Evolutionary conservation across 768 basidiomycete genomes (phyloP).

Genomic region (Trametes sanguinea): DNA sequence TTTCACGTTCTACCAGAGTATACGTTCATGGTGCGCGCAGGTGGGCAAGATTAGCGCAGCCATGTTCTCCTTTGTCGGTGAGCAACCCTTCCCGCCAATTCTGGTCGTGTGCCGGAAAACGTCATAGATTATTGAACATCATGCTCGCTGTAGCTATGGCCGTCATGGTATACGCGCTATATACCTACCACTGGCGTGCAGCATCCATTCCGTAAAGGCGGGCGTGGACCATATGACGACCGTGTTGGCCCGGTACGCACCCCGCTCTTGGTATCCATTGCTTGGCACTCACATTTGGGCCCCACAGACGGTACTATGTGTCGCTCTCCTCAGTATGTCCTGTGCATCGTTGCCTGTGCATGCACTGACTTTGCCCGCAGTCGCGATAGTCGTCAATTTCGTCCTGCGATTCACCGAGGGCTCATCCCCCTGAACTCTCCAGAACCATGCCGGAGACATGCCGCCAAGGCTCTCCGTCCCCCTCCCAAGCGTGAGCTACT

Average conservation of each 20-base stretch:
- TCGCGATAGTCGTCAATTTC: conserved; percentile 85
- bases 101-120: background rate
- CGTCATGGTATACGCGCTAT: conserved; percentile 95
- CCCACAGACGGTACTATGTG: conserved; percentile 75
- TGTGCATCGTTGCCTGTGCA: background rate
- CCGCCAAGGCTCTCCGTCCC: background rate
- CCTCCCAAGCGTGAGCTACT: too few relatives aligned
- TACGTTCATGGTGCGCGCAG: conserved; percentile 39
- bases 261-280: conserved; percentile 9
- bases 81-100: conserved; percentile 30
- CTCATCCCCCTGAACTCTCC: conserved; percentile 12
- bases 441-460: background rate
- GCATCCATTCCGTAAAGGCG: conserved; percentile 87
- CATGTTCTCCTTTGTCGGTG: conserved; percentile 94
- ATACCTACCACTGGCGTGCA: conserved; percentile 96
- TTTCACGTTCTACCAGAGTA: background rate
- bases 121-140: conserved; percentile 16
- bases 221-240: conserved; percentile 95
- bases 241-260: conserved; percentile 86
- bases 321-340: conserved; percentile 71
- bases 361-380: conserved; percentile 41
- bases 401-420: conserved; percentile 68
- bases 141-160: conserved; percentile 69
- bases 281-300: conserved; percentile 16
- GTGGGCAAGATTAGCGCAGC: conserved; percentile 95